Percentiles rank a stretch among this genome's conserved stretches.
Evolutionary conservation across 306 rosid species (phyloP).

Genomic region (Acacia confusa): DNA sequence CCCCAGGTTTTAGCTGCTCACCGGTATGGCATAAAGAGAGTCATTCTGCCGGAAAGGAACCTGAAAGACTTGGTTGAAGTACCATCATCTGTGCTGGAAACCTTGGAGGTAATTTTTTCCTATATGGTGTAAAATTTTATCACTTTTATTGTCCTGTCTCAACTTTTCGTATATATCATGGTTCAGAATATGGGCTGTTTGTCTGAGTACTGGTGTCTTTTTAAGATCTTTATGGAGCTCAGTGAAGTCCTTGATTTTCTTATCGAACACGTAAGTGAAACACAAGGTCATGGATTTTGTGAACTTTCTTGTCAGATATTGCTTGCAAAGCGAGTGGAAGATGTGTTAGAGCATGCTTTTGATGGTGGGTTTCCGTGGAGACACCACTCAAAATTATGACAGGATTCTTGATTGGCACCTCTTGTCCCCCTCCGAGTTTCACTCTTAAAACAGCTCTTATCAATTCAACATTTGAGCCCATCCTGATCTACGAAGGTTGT

Average conservation of each 20-base stretch:
- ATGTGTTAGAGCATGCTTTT: slow-evolving; percentile 76
- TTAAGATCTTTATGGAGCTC: slow-evolving; percentile 14
- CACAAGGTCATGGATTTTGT: slow-evolving; percentile 2
- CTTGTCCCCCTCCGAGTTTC: slow-evolving; percentile 18
- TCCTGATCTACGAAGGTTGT: background rate
- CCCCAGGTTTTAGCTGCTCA: slow-evolving; percentile 94
- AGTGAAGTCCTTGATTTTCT: slow-evolving; percentile 8
- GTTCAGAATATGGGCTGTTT: background rate
- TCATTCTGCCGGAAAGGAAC: slow-evolving; percentile 92
- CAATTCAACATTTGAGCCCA: slow-evolving; percentile 18
- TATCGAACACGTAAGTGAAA: slow-evolving; percentile 9
- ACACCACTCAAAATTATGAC: slow-evolving; percentile 65
- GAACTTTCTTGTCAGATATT: slow-evolving; percentile 49
- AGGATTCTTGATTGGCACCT: slow-evolving; percentile 19
- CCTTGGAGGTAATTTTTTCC: slow-evolving; percentile 65
- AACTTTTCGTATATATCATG: slow-evolving; percentile 1
- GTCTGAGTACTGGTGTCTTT: slow-evolving; percentile 16
- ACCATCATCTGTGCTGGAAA: slow-evolving; percentile 74
- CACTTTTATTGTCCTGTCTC: slow-evolving; percentile 2
- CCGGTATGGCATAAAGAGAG: slow-evolving; percentile 83
- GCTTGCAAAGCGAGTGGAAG: slow-evolving; percentile 78
- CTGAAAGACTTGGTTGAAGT: slow-evolving; percentile 93
- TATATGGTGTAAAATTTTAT: slow-evolving; percentile 8
- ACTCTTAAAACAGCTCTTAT: slow-evolving; percentile 25
- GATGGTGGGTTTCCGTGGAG: slow-evolving; percentile 89